These are phyloP conservation scores for Solanum medicagineum DNA, from an alignment of 257 asterid species.

Conservation along the genomic window DNA sequence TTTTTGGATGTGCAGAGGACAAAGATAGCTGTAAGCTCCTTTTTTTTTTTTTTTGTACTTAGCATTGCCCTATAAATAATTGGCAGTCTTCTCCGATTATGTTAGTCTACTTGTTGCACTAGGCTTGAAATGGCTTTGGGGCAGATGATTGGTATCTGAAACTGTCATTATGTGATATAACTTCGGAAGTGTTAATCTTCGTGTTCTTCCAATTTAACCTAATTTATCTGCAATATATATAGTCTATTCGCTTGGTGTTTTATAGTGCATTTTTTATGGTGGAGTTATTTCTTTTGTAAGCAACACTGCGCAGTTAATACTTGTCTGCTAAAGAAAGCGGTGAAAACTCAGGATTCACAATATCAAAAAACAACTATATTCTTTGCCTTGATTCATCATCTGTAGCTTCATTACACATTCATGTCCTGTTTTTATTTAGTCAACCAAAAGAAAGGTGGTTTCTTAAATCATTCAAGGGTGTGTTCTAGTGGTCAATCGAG, in stretches of 20 bases:
- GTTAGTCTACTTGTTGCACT: background rate
- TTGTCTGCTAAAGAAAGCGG: background rate
- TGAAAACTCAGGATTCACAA: background rate
- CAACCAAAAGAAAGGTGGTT: background rate
- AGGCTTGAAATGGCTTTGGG: background rate
- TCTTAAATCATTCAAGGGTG: background rate
- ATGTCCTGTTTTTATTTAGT: background rate
- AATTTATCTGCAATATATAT: background rate
- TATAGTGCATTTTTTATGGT: background rate
- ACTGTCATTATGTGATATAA: background rate
- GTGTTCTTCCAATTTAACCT: background rate
- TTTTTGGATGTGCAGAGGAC: conserved; percentile 77
- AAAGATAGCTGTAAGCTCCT: conserved; percentile 70
- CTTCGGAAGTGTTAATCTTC: background rate
- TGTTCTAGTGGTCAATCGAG: background rate
- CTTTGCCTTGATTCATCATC: background rate
- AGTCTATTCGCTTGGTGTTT: background rate
- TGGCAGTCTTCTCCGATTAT: background rate
- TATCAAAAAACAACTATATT: background rate
- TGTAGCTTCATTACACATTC: background rate
- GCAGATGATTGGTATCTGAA: background rate
- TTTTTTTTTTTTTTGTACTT: background rate
- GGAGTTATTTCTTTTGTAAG: background rate
- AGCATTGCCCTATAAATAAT: background rate
- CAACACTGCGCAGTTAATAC: background rate